Conservation (phyloP, 306 rosid species). For the Glycine soja region DNA sequence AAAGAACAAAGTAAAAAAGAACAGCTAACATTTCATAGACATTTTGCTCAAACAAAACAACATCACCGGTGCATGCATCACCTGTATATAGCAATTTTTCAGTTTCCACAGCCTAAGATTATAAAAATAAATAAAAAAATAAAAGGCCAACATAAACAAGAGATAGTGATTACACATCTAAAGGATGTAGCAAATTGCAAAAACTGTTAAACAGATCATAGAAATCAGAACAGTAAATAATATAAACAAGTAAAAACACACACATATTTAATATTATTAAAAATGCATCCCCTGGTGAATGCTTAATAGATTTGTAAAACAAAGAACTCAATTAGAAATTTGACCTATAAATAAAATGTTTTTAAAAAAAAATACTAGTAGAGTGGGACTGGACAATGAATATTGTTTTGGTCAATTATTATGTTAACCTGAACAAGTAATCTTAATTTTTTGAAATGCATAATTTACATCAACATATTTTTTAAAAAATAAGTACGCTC, state of each 20-base stretch:
- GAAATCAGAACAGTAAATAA: slow-evolving; percentile 12
- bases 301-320: slow-evolving; percentile 6
- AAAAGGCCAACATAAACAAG: slow-evolving; percentile 30
- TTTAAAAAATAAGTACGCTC: not conserved
- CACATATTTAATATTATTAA: not conserved
- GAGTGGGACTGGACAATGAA: slow-evolving; percentile 1
- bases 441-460: slow-evolving; percentile 4
- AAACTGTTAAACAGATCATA: no score
- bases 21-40: slow-evolving; percentile 81
- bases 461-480: not conserved
- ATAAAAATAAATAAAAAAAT: slow-evolving; percentile 9
- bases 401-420: slow-evolving; percentile 11
- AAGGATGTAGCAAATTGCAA: no score
- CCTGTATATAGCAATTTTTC: slow-evolving; percentile 62
- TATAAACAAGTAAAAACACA: not conserved
- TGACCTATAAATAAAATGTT: not conserved
- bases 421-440: slow-evolving; percentile 2
- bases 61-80: slow-evolving; percentile 91
- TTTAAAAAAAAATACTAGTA: not conserved
- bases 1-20: slow-evolving; percentile 22
- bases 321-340: not conserved
- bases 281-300: not conserved
- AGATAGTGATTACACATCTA: not conserved
- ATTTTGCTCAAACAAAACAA: slow-evolving; percentile 91
- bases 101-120: slow-evolving; percentile 25